These are phyloP conservation scores for Calonectria crousiana DNA, from an alignment of 2,329 filamentous ascomycete species.

Conservation along the genomic window DNA sequence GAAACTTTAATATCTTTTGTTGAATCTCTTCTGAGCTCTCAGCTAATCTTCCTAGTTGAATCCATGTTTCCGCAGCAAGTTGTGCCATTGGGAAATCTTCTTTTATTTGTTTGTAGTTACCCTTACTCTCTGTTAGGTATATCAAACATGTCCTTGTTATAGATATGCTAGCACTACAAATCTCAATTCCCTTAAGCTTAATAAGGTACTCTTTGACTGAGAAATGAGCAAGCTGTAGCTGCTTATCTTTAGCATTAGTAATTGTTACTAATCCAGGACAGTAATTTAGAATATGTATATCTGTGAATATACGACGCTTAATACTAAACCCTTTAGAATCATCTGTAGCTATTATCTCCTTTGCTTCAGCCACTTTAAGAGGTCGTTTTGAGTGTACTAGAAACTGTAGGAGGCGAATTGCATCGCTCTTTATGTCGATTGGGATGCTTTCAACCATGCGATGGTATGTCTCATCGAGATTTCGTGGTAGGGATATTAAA, in stretches of 20 bases:
- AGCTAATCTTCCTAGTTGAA: neutral
- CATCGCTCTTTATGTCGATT: constrained; percentile 6
- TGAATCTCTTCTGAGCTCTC: constrained; percentile 18
- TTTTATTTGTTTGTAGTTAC: constrained; percentile 6
- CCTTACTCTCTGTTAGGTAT: constrained; percentile 33
- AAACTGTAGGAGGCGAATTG: constrained; percentile 36
- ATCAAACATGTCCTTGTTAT: constrained; percentile 39
- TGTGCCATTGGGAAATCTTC: constrained; percentile 33
- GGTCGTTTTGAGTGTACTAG: neutral
- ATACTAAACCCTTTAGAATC: constrained; percentile 26
- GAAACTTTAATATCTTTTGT: constrained; percentile 23
- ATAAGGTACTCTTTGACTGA: constrained; percentile 43
- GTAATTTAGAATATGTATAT: constrained; percentile 18
- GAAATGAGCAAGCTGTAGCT: constrained; percentile 42
- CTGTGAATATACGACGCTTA: constrained; percentile 6
- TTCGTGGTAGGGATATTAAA: constrained; percentile 31
- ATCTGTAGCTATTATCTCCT: constrained; percentile 37
- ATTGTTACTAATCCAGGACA: constrained; percentile 33
- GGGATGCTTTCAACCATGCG: constrained; percentile 36
- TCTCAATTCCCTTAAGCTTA: neutral
- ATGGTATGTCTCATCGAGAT: constrained; percentile 39
- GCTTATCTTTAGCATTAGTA: neutral
- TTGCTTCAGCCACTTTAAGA: neutral
- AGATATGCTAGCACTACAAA: constrained; percentile 11
- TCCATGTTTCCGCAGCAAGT: constrained; percentile 38